These are phyloP conservation scores for Condylostoma magnum DNA, from an alignment of 169 alveolate species.

Conservation along the genomic window DNA sequence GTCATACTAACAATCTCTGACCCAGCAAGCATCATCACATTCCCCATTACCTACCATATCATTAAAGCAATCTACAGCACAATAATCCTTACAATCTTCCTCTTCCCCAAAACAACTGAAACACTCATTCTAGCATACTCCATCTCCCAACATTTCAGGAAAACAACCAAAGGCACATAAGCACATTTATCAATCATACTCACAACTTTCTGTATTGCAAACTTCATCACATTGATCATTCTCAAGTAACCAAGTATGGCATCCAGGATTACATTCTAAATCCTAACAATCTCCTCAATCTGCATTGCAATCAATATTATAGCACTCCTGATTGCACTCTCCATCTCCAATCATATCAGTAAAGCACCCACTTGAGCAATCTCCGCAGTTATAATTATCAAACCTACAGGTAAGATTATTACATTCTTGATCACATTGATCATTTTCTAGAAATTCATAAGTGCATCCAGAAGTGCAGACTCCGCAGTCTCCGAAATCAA, in stretches of 20 bases:
- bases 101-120: background rate
- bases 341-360: background rate
- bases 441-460: background rate
- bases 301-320: background rate
- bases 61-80: background rate
- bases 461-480: slow-evolving; percentile 13
- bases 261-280: background rate
- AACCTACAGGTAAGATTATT: background rate
- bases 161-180: background rate
- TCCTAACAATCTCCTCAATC: background rate
- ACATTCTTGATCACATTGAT: background rate
- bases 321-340: background rate
- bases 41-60: background rate
- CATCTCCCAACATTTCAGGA: background rate
- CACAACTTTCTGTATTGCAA: background rate
- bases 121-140: background rate
- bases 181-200: background rate
- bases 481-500: slow-evolving; percentile 8
- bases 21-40: background rate
- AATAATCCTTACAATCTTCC: background rate
- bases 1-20: background rate
- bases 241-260: background rate
- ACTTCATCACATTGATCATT: background rate
- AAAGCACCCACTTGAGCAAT: slow-evolving; percentile 13
- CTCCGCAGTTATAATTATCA: slow-evolving; percentile 4